These are phyloP conservation scores for Phaeosphaeria sp. DNA, from an alignment of 2,329 filamentous ascomycete genomes.

Conservation along the genomic window DNA sequence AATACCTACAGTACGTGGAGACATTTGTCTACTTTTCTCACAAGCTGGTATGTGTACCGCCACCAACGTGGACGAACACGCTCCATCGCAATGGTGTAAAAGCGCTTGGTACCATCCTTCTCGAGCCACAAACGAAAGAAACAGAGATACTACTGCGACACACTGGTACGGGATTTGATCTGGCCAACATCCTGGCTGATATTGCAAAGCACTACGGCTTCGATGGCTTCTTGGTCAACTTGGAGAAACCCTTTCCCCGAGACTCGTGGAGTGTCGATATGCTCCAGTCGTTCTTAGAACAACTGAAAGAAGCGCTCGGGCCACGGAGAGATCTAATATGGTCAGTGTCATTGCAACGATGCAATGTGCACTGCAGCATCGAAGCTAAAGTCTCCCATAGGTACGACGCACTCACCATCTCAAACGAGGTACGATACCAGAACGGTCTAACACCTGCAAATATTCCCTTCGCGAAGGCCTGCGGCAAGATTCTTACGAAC, in stretches of 20 bases:
- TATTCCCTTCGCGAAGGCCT: conserved; percentile 45
- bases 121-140: conserved; percentile 50
- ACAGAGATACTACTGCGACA: conserved; percentile 37
- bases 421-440: conserved; percentile 53
- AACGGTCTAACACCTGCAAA: conserved; percentile 53
- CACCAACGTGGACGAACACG: conserved; percentile 54
- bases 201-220: conserved; percentile 53
- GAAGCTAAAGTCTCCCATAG: conserved; percentile 24
- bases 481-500: conserved; percentile 53
- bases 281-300: conserved; percentile 47
- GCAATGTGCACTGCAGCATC: not conserved
- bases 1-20: conserved; percentile 53
- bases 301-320: conserved; percentile 44
- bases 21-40: conserved; percentile 58
- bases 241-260: conserved; percentile 52
- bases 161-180: conserved; percentile 28
- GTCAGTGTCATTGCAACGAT: conserved; percentile 32
- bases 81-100: conserved; percentile 56
- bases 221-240: conserved; percentile 57
- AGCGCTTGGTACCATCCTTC: conserved; percentile 52
- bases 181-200: conserved; percentile 47
- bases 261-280: conserved; percentile 36
- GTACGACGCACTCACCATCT: conserved; percentile 55
- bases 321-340: conserved; percentile 46
- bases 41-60: conserved; percentile 54